Conservation (phyloP, 2,329 filamentous ascomycete species). For the Aspergillus uvarum region DNA sequence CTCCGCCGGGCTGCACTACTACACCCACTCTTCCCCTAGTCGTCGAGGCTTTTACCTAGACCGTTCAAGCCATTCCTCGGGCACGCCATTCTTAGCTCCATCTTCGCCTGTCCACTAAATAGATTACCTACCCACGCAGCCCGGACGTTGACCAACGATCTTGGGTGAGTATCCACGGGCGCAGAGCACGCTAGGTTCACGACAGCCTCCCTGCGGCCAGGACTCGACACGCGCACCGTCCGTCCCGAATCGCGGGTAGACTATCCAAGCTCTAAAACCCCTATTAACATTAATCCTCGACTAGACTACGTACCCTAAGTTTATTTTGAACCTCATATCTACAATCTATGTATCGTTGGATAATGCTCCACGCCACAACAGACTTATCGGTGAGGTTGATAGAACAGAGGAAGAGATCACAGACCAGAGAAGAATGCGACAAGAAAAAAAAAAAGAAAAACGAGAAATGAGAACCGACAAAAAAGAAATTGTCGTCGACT, state of each 20-base stretch:
- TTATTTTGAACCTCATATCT: slow-evolving; percentile 21
- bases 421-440: neutral
- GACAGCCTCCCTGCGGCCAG: slow-evolving; percentile 20
- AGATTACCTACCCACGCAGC: slow-evolving; percentile 19
- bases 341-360: slow-evolving; percentile 1
- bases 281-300: slow-evolving; percentile 17
- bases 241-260: slow-evolving; percentile 37
- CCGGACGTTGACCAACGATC: slow-evolving; percentile 29
- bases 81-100: slow-evolving; percentile 32
- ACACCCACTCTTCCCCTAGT: slow-evolving; percentile 35
- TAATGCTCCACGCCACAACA: slow-evolving; percentile 16
- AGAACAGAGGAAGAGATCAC: slow-evolving; percentile 2
- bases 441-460: slow-evolving; percentile 5
- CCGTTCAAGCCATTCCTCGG: slow-evolving; percentile 34
- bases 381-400: slow-evolving; percentile 11
- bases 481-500: slow-evolving; percentile 10
- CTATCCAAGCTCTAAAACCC: slow-evolving; percentile 30
- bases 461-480: neutral
- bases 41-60: slow-evolving; percentile 22
- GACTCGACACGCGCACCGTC: slow-evolving; percentile 26
- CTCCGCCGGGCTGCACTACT: slow-evolving; percentile 37
- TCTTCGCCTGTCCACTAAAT: slow-evolving; percentile 20
- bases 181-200: slow-evolving; percentile 36
- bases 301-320: slow-evolving; percentile 9
- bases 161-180: slow-evolving; percentile 33